Percentiles rank a stretch among this genome's conserved stretches.
Conservation (phyloP, 345 rosid species). For the Draba incana region DNA sequence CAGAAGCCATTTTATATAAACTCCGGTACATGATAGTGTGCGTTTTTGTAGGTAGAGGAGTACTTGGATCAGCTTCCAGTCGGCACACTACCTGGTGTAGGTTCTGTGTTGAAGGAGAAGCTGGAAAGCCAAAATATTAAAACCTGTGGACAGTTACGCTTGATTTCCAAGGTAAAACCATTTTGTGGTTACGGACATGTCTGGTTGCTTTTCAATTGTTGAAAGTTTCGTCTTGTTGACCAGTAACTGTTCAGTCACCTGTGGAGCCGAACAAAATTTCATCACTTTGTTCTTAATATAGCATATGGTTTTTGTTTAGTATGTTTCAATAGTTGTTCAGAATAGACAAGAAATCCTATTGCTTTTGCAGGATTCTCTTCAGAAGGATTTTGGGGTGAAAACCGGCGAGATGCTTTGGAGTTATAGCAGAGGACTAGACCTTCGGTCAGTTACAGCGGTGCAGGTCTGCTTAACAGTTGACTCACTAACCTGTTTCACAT, state of each 20-base stretch:
- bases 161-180: conserved; percentile 67
- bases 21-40: conserved; percentile 10
- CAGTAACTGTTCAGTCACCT: background rate
- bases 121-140: conserved; percentile 62
- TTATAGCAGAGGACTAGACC: conserved; percentile 85
- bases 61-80: conserved; percentile 71
- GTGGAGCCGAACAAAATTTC: background rate
- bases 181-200: conserved; percentile 16
- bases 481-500: conserved; percentile 19
- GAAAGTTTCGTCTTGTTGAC: conserved; percentile 2
- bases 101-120: conserved; percentile 77
- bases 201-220: conserved; percentile 17
- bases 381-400: conserved; percentile 81
- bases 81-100: conserved; percentile 87
- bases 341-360: conserved; percentile 11
- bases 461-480: conserved; percentile 55
- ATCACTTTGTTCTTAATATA: background rate
- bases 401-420: conserved; percentile 99
- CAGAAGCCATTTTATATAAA: conserved; percentile 17
- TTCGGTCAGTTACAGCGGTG: conserved; percentile 69
- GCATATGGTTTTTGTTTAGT: conserved; percentile 5
- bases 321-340: background rate
- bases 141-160: conserved; percentile 78
- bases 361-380: conserved; percentile 68
- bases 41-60: conserved; percentile 65